Evolutionary conservation across 441 rosid species (phyloP), one percentile per base, ranked within the genome.

Genomic region (Populus hybrid): DNA sequence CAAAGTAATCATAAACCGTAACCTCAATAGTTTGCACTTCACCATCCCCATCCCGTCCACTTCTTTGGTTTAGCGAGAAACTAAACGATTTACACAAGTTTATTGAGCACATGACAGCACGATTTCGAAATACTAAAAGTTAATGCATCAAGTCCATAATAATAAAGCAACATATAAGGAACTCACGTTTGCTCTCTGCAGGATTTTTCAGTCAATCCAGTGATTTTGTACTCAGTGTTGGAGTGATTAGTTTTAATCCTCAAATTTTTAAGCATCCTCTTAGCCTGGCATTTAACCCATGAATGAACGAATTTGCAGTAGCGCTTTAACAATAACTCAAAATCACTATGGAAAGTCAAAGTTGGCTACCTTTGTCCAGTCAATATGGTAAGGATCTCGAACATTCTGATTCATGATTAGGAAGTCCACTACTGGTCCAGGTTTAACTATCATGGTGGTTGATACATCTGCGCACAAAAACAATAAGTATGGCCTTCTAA

Each of bases 191-290:
- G 69, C n/a, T 67, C 69, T 16, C 69, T 67, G 40, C 69, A 67
- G n/a, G 69, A 29, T 29, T 67, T 67, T 14, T 67, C 69, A 28
- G 20, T 67, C 69, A 67, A 67, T 67, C 69, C 69, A 26, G 69
- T 67, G 20, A 67, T 67, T 67, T 67, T 67, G 69, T 29, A 67
- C 69, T 67, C 69, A 29, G 69, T 28, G 69, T 67, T 67, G 69
- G 69, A 24, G 69, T 67, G 69, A 26, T 14, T 29, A 6, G 69
- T 67, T 67, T 67, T 67, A 16, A 67, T 67, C 36, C 69, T 67
- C n/a, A 67, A 16, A 29, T 29, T 67, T 7, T 67, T 67, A 11
- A 67, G 69, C 69, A 16, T 7, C 69, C 69, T 29, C 69, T 67
- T 67, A 29, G 69, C 69, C 69, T 67, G 33, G 35, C 20, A 67